Evolutionary conservation across 2,329 filamentous ascomycete genomes (phyloP), one percentile per base, ranked within the genome.

Genomic region (Dothideomycetidae sp.): DNA sequence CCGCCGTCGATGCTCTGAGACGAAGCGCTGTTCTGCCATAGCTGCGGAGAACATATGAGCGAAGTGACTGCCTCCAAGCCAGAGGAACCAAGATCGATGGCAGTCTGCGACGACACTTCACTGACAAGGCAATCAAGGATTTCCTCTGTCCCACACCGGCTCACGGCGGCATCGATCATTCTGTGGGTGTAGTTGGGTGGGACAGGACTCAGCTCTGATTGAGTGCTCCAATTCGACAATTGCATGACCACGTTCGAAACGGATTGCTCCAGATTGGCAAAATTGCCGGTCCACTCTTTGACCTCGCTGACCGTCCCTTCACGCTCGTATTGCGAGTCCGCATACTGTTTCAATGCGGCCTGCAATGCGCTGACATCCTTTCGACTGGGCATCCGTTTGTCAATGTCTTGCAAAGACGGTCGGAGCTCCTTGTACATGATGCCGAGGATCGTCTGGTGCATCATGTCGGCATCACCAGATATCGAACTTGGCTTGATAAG

Each of bases 111-210:
- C 46, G 71, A 73, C 5, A 83, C 57, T 46, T 85, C 80, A 5
- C 83, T 74, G 9, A 83, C 51, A 14, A 88, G 70, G 4, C 73
- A 58, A 2, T 65, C 55, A 1, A 88, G 56, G 0, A 82, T 59
- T 3, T 67, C 63, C 41, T 64, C 70, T 0, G 77, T 70, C 0
- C 79, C 79, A 1, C 80, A 58, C 19, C 81, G 61, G 39, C 70
- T 68, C 23, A 73, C 55, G 0, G 69, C 73, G 0, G 69, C 66
- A 5, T 81, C 66, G 2, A 84, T 60, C 45, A 81, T 76, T 3
- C 77, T 73, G 51, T 85, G 79, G 0, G 78, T 81, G 53, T 86
- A 88, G 9, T 69, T 66, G 0, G 79, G 67, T 5, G 70, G 69
- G 2, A 64, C 62, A 37, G 67, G 63, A 43, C 61, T 66, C 13